Evolutionary conservation across 2,329 filamentous ascomycete species (phyloP).

Genomic region (Ophiostoma piceae): DNA sequence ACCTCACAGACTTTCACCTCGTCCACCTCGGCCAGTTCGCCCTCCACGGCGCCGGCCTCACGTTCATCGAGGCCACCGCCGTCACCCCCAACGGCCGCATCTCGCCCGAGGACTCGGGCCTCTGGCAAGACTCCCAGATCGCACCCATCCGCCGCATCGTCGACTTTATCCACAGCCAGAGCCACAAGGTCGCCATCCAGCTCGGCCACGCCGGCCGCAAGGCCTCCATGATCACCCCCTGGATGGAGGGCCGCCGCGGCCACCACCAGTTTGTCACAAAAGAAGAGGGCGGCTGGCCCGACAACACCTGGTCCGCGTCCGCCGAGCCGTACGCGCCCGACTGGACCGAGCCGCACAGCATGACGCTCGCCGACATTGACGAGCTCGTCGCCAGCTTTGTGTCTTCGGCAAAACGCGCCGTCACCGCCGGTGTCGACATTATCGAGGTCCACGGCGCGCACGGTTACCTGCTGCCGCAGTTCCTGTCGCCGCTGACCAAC

Average conservation of each 20-base stretch:
- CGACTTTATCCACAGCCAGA: slow-evolving; percentile 75
- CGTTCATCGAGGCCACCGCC: slow-evolving; percentile 72
- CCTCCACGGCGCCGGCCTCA: slow-evolving; percentile 66
- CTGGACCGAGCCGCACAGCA: slow-evolving; percentile 58
- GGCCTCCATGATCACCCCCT: slow-evolving; percentile 56
- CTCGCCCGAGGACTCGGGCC: slow-evolving; percentile 69
- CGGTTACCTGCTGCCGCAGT: slow-evolving; percentile 62
- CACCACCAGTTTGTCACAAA: slow-evolving; percentile 50
- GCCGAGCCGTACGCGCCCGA: slow-evolving; percentile 55
- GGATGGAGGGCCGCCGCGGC: slow-evolving; percentile 49
- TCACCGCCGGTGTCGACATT: slow-evolving; percentile 67
- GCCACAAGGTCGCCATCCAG: slow-evolving; percentile 72
- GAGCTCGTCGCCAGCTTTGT: slow-evolving; percentile 58
- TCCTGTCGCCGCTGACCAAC: slow-evolving; percentile 57
- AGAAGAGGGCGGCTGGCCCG: slow-evolving; percentile 52
- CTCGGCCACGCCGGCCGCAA: slow-evolving; percentile 75
- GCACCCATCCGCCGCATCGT: slow-evolving; percentile 63
- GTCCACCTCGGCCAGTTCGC: slow-evolving; percentile 77
- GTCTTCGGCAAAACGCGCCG: slow-evolving; percentile 52
- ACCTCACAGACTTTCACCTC: slow-evolving; percentile 74
- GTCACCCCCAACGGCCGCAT: slow-evolving; percentile 75
- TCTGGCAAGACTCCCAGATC: slow-evolving; percentile 83
- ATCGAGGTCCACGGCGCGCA: slow-evolving; percentile 65
- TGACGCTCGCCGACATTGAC: slow-evolving; percentile 65
- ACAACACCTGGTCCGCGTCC: slow-evolving; percentile 49